These are phyloP conservation scores for Epichloe elymi DNA, from an alignment of 2,329 filamentous ascomycete genomes.

Conservation along the genomic window DNA sequence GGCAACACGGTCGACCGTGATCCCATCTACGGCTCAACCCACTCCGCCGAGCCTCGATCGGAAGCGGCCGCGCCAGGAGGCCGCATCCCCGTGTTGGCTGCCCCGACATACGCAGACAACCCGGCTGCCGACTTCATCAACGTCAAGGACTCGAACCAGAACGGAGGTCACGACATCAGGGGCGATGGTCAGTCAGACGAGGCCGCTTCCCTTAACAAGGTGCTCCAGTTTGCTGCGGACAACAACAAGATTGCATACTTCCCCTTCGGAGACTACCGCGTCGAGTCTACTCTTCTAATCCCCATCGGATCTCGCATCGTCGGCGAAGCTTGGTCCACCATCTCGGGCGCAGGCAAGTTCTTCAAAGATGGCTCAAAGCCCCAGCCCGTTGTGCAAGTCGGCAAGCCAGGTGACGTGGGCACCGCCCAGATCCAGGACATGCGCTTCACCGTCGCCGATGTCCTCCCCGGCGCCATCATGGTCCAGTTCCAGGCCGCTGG, in stretches of 20 bases:
- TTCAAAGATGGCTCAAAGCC: slow-evolving; percentile 33
- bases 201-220: slow-evolving; percentile 22
- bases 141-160: slow-evolving; percentile 25
- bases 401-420: slow-evolving; percentile 34
- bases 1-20: slow-evolving; percentile 27
- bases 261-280: slow-evolving; percentile 16
- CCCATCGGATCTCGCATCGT: slow-evolving; percentile 33
- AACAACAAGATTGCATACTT: slow-evolving; percentile 16
- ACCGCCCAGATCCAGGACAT: slow-evolving; percentile 38
- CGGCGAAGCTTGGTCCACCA: slow-evolving; percentile 41
- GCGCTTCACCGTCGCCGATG: slow-evolving; percentile 34
- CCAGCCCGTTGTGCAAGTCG: slow-evolving; percentile 35
- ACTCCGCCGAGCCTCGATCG: slow-evolving; percentile 19
- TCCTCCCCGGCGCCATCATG: slow-evolving; percentile 26
- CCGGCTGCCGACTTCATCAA: slow-evolving; percentile 17
- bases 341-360: slow-evolving; percentile 30
- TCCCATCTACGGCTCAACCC: slow-evolving; percentile 25
- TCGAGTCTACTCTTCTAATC: slow-evolving; percentile 15
- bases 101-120: slow-evolving; percentile 25
- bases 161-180: slow-evolving; percentile 16
- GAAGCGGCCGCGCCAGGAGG: slow-evolving; percentile 23
- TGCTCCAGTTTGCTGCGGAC: slow-evolving; percentile 24
- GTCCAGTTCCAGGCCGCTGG: slow-evolving; percentile 27
- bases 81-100: slow-evolving; percentile 21
- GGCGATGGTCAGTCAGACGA: slow-evolving; percentile 28